Percentiles rank a stretch among this genome's conserved stretches.
Conservation (phyloP, 805 yeast genomes). For the Ogataea polymorpha region DNA sequence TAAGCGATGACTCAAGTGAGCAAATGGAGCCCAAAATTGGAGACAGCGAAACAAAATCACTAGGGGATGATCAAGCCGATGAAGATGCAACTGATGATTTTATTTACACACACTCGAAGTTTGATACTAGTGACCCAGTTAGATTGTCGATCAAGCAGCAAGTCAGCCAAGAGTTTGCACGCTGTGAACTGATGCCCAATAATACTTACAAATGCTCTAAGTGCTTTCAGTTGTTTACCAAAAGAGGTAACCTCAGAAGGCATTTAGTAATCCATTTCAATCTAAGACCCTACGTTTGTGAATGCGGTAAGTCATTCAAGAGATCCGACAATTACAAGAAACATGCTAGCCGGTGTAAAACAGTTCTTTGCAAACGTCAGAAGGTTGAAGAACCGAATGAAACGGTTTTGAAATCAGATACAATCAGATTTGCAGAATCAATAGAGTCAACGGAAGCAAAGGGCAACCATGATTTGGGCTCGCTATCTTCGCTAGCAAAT, state of each 20-base stretch:
- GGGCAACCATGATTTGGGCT: too few species aligned
- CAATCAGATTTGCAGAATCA: not conserved
- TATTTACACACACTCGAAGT: not conserved
- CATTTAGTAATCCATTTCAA: slow-evolving; percentile 26
- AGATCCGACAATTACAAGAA: slow-evolving; percentile 27
- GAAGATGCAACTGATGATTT: not conserved
- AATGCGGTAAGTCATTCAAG: slow-evolving; percentile 25
- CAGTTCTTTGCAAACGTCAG: slow-evolving; percentile 1
- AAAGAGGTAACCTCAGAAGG: slow-evolving; percentile 25
- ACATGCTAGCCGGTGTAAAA: slow-evolving; percentile 21
- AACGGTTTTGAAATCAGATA: not conserved
- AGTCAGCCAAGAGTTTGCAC: slow-evolving; percentile 21
- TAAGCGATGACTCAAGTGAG: too few species aligned
- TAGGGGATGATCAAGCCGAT: too few species aligned
- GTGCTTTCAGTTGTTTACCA: slow-evolving; percentile 23
- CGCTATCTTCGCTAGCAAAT: too few species aligned
- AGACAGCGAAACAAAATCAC: too few species aligned
- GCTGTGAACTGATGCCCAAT: slow-evolving; percentile 19
- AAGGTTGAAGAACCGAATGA: not conserved
- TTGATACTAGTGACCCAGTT: not conserved
- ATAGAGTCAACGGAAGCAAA: too few species aligned
- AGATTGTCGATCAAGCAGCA: slow-evolving; percentile 12
- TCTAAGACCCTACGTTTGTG: slow-evolving; percentile 23
- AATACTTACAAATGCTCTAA: slow-evolving; percentile 21
- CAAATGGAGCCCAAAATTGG: too few species aligned